Conservation (phyloP, 257 asterid genomes). For the Osmanthus fragrans region DNA sequence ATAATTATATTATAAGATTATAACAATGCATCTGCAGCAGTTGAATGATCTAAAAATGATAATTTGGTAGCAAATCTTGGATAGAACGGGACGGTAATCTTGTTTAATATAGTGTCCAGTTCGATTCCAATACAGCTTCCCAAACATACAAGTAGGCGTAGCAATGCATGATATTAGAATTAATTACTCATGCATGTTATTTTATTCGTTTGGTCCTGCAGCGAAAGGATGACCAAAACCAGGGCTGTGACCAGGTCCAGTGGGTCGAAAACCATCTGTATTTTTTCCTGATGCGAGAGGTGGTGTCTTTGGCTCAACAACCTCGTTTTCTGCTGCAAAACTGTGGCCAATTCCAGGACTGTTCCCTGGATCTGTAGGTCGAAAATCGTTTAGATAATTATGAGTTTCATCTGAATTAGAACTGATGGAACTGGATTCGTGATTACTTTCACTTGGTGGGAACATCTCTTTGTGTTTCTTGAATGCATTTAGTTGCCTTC, state of each 20-base stretch:
- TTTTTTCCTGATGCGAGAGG: slow-evolving; percentile 3
- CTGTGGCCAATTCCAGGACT: slow-evolving; percentile 74
- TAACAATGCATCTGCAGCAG: not conserved
- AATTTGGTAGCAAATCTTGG: not conserved
- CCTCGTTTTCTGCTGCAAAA: slow-evolving; percentile 15
- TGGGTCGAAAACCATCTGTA: slow-evolving; percentile 40
- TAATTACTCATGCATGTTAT: not conserved
- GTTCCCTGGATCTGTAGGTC: slow-evolving; percentile 56
- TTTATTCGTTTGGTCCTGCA: slow-evolving; percentile 39
- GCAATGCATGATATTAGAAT: not conserved
- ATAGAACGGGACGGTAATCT: not conserved
- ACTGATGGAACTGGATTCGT: not conserved
- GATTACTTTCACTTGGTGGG: slow-evolving; percentile 19
- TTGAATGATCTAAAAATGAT: not conserved
- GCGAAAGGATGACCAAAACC: slow-evolving; percentile 61
- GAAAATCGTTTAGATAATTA: slow-evolving; percentile 26
- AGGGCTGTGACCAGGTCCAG: slow-evolving; percentile 54
- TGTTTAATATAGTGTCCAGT: not conserved
- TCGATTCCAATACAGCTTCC: too few species aligned
- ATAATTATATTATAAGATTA: not conserved
- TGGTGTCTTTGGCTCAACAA: not conserved
- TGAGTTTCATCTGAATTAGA: not conserved
- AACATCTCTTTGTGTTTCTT: slow-evolving; percentile 12
- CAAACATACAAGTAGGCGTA: not conserved
- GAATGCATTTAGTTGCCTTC: slow-evolving; percentile 43